Conservation (phyloP, 2,329 filamentous ascomycete genomes). For the Pseudocercospora cruenta region DNA sequence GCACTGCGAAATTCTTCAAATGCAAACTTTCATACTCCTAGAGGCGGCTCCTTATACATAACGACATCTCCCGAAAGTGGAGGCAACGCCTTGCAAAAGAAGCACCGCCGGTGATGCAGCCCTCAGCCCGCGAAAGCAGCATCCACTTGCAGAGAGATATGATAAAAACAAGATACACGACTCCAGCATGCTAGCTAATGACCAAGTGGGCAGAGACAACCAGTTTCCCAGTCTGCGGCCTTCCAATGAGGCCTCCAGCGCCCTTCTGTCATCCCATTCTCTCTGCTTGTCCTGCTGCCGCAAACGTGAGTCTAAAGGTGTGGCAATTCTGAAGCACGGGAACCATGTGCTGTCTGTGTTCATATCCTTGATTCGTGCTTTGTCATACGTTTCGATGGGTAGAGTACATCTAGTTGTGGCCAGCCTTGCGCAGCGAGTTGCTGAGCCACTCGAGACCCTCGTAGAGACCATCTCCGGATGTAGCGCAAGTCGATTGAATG, state of each 20-base stretch:
- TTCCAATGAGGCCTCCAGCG: constrained; percentile 16
- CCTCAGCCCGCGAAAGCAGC: constrained; percentile 24
- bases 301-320: constrained; percentile 31
- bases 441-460: constrained; percentile 80
- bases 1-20: constrained; percentile 10
- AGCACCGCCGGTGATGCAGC: constrained; percentile 22
- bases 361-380: constrained; percentile 25
- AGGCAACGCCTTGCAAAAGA: constrained; percentile 24
- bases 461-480: constrained; percentile 98
- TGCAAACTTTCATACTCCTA: constrained; percentile 27
- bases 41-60: constrained; percentile 19
- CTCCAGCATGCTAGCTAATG: constrained; percentile 28
- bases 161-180: constrained; percentile 26
- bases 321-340: constrained; percentile 24
- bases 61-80: constrained; percentile 18
- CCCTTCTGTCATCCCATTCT: constrained; percentile 16
- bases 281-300: constrained; percentile 33
- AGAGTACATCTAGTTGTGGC: constrained; percentile 47
- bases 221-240: constrained; percentile 10
- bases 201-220: constrained; percentile 23
- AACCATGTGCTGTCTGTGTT: constrained; percentile 27
- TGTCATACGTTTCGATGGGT: constrained; percentile 27
- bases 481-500: constrained; percentile 99
- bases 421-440: constrained; percentile 59
- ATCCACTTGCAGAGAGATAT: constrained; percentile 14